These are phyloP conservation scores for Pisolithus orientalis DNA, from an alignment of 768 basidiomycete species.

Conservation along the genomic window DNA sequence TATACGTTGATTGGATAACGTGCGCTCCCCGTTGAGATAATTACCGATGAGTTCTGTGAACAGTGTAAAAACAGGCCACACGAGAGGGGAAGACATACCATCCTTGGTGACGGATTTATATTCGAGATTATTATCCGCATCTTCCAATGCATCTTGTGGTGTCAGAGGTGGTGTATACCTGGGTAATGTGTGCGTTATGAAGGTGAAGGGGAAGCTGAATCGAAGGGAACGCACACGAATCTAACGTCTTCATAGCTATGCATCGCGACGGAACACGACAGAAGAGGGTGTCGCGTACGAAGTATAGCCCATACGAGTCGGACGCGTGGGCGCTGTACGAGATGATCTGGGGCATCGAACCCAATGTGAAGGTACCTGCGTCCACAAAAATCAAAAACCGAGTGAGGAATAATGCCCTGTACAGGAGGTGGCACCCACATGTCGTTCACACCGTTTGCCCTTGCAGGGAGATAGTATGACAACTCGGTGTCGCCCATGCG, in stretches of 20 bases:
- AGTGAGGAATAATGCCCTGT: neutral
- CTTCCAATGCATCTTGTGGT: slow-evolving; percentile 37
- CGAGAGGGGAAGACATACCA: slow-evolving; percentile 30
- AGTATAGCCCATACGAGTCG: slow-evolving; percentile 66
- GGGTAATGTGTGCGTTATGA: neutral
- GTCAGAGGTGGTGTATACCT: slow-evolving; percentile 44
- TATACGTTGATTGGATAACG: slow-evolving; percentile 58
- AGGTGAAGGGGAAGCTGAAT: neutral
- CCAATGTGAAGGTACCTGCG: slow-evolving; percentile 76
- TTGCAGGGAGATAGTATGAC: slow-evolving; percentile 74
- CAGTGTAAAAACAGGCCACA: neutral
- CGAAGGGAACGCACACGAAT: slow-evolving; percentile 50
- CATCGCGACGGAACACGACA: slow-evolving; percentile 60
- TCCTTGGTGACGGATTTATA: slow-evolving; percentile 48
- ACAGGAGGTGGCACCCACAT: slow-evolving; percentile 47
- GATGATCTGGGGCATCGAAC: slow-evolving; percentile 41
- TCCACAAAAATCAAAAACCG: neutral
- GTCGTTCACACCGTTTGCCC: slow-evolving; percentile 81
- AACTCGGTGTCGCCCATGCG: slow-evolving; percentile 68
- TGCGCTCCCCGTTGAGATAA: slow-evolving; percentile 76
- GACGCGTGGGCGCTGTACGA: slow-evolving; percentile 45
- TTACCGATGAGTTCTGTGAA: slow-evolving; percentile 50
- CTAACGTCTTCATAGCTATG: slow-evolving; percentile 53
- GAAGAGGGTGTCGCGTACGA: slow-evolving; percentile 61
- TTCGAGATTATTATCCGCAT: slow-evolving; percentile 44